Evolutionary conservation across 495 filamentous ascomycete species (phyloP).

Genomic region (Cairneyella variabilis): DNA sequence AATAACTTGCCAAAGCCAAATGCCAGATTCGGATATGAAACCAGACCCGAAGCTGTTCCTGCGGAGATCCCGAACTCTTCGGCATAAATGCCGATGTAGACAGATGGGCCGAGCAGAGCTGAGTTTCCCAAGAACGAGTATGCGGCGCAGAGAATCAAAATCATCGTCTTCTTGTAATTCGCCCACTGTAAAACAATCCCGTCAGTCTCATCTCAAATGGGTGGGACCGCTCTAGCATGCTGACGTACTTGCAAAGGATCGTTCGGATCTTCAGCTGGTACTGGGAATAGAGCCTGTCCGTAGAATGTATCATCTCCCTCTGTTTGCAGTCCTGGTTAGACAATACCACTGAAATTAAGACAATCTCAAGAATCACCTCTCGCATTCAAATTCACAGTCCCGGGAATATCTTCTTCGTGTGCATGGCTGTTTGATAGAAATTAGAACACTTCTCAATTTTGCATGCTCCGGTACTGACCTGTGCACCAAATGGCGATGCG

Average conservation of each 20-base stretch:
- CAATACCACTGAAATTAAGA: neutral
- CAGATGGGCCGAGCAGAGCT: conserved; percentile 52
- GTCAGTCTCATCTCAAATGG: too few species aligned
- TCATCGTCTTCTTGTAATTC: conserved; percentile 54
- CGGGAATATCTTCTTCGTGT: conserved; percentile 53
- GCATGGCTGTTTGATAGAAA: too few species aligned
- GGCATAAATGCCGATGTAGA: conserved; percentile 56
- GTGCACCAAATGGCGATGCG: too few species aligned
- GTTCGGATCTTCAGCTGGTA: conserved; percentile 60
- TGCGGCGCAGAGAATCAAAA: conserved; percentile 52
- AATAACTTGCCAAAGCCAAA: conserved; percentile 57
- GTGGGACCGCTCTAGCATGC: too few species aligned
- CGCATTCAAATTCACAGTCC: conserved; percentile 52
- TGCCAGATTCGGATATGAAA: conserved; percentile 60
- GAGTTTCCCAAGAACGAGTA: conserved; percentile 63
- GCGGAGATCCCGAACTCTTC: conserved; percentile 49
- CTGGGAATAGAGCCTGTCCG: conserved; percentile 59
- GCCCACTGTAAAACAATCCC: too few species aligned
- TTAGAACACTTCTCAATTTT: too few species aligned
- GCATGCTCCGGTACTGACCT: too few species aligned
- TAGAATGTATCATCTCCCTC: conserved; percentile 61
- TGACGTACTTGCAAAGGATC: conserved; percentile 51
- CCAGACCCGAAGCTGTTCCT: conserved; percentile 48
- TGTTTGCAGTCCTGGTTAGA: conserved; percentile 16
- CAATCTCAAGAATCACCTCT: conserved; percentile 28